These are phyloP conservation scores for Botryotinia convoluta DNA, from an alignment of 2,329 filamentous ascomycete genomes.

Conservation along the genomic window DNA sequence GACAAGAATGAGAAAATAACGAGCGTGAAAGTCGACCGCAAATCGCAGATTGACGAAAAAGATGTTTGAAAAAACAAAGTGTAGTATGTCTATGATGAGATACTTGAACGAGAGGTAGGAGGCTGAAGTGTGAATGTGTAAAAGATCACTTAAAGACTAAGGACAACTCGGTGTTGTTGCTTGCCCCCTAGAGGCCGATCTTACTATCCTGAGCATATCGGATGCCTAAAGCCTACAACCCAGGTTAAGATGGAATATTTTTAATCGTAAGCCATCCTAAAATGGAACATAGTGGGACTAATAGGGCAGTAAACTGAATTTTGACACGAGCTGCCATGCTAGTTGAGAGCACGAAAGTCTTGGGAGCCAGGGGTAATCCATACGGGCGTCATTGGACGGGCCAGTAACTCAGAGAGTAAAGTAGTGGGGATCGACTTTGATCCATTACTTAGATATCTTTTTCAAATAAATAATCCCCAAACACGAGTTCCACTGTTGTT, in stretches of 20 bases:
- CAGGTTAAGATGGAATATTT: slow-evolving; percentile 18
- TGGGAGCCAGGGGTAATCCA: slow-evolving; percentile 1
- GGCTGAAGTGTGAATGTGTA: slow-evolving; percentile 20
- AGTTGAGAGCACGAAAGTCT: slow-evolving; percentile 3
- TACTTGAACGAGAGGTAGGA: slow-evolving; percentile 15
- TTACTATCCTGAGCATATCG: slow-evolving; percentile 15
- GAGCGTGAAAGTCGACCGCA: slow-evolving; percentile 21
- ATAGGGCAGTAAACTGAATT: slow-evolving; percentile 17
- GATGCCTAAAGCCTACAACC: slow-evolving; percentile 20
- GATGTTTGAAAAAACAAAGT: slow-evolving; percentile 1
- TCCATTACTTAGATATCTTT: slow-evolving; percentile 1
- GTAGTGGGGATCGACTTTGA: slow-evolving; percentile 14
- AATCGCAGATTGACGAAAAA: slow-evolving; percentile 18
- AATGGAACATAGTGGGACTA: slow-evolving; percentile 7
- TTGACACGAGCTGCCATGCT: slow-evolving; percentile 20
- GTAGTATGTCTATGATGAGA: slow-evolving; percentile 8
- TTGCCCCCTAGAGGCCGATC: slow-evolving; percentile 21
- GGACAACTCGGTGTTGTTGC: slow-evolving; percentile 17
- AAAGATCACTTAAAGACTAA: slow-evolving; percentile 18
- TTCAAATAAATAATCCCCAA: neutral
- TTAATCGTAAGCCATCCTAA: slow-evolving; percentile 9
- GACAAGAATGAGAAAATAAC: slow-evolving; percentile 14
- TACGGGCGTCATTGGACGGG: slow-evolving; percentile 12
- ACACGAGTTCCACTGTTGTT: slow-evolving; percentile 11
- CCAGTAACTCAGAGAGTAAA: slow-evolving; percentile 2